Evolutionary conservation across 345 rosid species (phyloP), one percentile per base, ranked within the genome.

Genomic region (Nephelium lappaceum): DNA sequence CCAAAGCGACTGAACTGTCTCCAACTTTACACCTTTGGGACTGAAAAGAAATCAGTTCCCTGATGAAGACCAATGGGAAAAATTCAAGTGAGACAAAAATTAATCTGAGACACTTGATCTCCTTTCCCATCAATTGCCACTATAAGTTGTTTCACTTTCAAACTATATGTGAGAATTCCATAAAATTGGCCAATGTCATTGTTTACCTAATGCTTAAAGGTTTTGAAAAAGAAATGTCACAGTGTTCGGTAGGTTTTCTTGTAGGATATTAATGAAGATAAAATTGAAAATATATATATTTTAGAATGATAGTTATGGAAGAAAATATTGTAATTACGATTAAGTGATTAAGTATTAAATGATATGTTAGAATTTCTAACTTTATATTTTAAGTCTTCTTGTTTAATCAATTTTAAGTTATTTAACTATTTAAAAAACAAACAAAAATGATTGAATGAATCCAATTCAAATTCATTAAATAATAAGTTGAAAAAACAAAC

Each of bases 191-290:
- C 19, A 2, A 68, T 41, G 53, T 68, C 45, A 67, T 67, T 38
- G 71, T 67, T 39, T 67, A 67, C 51, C 71, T 2, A 67, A 67
- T 38, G 71, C 71, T 68, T 42, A 41, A 68, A 68, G 51, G 49
- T 39, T 68, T 2, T 68, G 71, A 68, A 68, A 68, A 68, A 4
- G 71, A 67, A 67, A 68, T 19, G 71, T 5, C 11, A 16, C 64
- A n/a, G 27, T 60, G 14, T 60, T 60, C 21, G 64, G 27, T 23
- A 60, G 25, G 64, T 60, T 21, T 60, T 60, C 64, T 58, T 6
- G n/a, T n/a, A n/a, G n/a, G n/a, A n/a, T n/a, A n/a, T n/a, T n/a
- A n/a, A n/a, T n/a, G n/a, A n/a, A n/a, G n/a, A n/a, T n/a, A n/a
- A n/a, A n/a, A n/a, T n/a, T n/a, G n/a, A n/a, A n/a, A n/a, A n/a